Evolutionary conservation across 352 stramenopile species (phyloP), one percentile per base, ranked within the genome.

Genomic region (Phytophthora kernoviae): DNA sequence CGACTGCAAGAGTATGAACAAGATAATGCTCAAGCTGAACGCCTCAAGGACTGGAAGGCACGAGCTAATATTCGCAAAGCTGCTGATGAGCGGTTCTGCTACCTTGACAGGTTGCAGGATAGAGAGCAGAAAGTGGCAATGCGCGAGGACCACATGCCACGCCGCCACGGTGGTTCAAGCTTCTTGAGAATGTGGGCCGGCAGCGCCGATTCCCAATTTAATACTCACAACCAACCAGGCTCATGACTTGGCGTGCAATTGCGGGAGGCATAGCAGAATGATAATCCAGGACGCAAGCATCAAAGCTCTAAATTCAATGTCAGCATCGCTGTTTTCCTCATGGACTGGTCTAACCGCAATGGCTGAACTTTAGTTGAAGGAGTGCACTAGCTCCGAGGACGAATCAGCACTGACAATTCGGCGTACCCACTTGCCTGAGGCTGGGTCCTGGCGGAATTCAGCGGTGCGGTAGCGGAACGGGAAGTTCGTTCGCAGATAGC

Each of bases 101-200:
- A 93, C 24, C 64, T 90, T 32, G 77, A 89, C 41, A 67, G 43
- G 37, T 64, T 90, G 58, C 79, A 93, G 50, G 77, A 87, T 9
- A 64, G 77, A 15, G 78, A 93, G 47, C 63, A 90, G 32, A 70
- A 68, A 33, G 60, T 81, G 17, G 77, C 65, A 18, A 67, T 73
- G 34, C 67, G 75, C 7, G 77, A 91, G 51, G 50, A 76, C 56
- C 68, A 77, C 17, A 93, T 81, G 73, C 77, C 80, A 42, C 88
- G 87, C 45, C 81, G 81, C 32, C 67, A 90, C 58, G 81, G 86
- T 22, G 81, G 86, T 49, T 66, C 68, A 27, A 77, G 62, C 41
- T 92, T 81, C 58, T 75, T 90, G 43, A 80, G 80, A 50, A 94
- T 94, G 81, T 93, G 86, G 86, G 78, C 86, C 1, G 84, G 84